These are phyloP conservation scores for Heliamphora pulchella DNA, from an alignment of 179 eudicot genomes.

Conservation along the genomic window DNA sequence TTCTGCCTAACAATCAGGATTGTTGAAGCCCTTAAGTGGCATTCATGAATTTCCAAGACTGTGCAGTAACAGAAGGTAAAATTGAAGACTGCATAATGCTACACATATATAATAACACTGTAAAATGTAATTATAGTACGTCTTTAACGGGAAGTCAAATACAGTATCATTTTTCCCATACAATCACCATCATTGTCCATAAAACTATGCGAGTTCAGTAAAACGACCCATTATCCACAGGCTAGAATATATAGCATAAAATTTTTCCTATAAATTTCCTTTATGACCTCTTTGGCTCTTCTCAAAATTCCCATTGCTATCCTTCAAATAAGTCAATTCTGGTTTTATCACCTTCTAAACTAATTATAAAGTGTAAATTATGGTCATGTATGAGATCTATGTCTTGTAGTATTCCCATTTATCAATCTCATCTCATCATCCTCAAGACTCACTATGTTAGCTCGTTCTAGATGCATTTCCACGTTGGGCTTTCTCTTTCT, in stretches of 20 bases:
- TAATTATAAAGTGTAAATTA: neutral
- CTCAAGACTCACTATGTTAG: neutral
- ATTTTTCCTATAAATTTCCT: neutral
- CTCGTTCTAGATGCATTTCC: neutral
- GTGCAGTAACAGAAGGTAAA: neutral
- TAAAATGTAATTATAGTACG: neutral
- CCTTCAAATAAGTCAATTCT: neutral
- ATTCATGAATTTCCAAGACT: neutral
- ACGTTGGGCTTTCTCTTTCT: neutral
- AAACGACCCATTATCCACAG: neutral
- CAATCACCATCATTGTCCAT: neutral
- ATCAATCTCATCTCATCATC: neutral
- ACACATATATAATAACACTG: neutral
- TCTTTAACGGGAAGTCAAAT: neutral
- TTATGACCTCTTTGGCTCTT: neutral
- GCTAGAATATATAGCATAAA: constrained; percentile 2
- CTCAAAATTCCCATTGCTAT: neutral
- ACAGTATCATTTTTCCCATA: neutral
- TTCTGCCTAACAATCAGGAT: neutral
- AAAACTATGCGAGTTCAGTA: neutral
- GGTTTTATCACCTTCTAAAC: neutral
- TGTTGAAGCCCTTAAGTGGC: neutral
- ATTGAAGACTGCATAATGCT: neutral
- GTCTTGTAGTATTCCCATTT: neutral
- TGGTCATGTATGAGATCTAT: neutral